phyloP scores from a whole-genome alignment of 371 early-diverging fungal genomes.

The Syncephalastrum contaminatum region DNA sequence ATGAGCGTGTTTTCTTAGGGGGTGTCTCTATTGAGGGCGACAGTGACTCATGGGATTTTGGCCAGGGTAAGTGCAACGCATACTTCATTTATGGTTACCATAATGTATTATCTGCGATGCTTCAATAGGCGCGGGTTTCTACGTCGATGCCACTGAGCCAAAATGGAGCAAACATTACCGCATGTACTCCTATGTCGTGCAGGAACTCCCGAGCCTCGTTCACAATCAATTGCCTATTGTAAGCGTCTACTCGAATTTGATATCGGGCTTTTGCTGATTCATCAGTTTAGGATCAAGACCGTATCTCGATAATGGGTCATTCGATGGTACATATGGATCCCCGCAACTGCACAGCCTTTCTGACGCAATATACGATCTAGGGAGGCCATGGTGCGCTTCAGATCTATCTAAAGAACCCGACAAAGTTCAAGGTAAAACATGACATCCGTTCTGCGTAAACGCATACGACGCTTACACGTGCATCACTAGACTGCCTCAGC shows the following conservation, averaged over 20 bases:
- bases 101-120: neutral
- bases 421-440: slow-evolving; percentile 50
- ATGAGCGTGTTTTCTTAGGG: too few species aligned
- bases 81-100: neutral
- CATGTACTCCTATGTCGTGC: slow-evolving; percentile 83
- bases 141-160: slow-evolving; percentile 74
- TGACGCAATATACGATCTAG: slow-evolving; percentile 17
- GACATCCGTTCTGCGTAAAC: neutral
- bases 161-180: slow-evolving; percentile 75
- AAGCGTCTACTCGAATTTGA: slow-evolving; percentile 17
- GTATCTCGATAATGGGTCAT: slow-evolving; percentile 78
- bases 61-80: slow-evolving; percentile 26
- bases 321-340: slow-evolving; percentile 57
- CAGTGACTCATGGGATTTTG: slow-evolving; percentile 54
- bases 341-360: neutral
- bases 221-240: slow-evolving; percentile 59
- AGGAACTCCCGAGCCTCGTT: slow-evolving; percentile 69
- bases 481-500: slow-evolving; percentile 65
- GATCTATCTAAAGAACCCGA: slow-evolving; percentile 69
- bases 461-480: too few species aligned
- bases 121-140: slow-evolving; percentile 71
- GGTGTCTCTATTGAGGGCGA: slow-evolving; percentile 50
- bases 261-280: neutral
- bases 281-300: slow-evolving; percentile 49
- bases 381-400: slow-evolving; percentile 93